Conservation (phyloP, 306 rosid species). For the Casuarina cunninghamiana region DNA sequence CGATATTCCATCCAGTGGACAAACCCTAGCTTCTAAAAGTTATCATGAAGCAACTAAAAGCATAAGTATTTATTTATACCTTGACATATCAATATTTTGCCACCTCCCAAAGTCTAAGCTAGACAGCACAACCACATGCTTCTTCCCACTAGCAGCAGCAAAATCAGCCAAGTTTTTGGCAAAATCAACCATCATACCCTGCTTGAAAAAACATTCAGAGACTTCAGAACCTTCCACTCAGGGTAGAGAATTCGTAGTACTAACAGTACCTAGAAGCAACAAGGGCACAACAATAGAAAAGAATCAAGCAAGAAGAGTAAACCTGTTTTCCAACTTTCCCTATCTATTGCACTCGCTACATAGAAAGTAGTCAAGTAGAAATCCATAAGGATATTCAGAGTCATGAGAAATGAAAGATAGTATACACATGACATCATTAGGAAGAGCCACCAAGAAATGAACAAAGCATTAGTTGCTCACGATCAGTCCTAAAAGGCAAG, state of each 20-base stretch:
- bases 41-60: slow-evolving; percentile 2
- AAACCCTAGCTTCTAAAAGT: slow-evolving; percentile 1
- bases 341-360: neutral
- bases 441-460: neutral
- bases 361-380: too few relatives aligned
- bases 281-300: slow-evolving; percentile 8
- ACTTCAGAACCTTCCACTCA: slow-evolving; percentile 19
- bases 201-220: slow-evolving; percentile 26
- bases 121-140: slow-evolving; percentile 73
- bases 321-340: neutral
- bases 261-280: slow-evolving; percentile 12
- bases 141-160: slow-evolving; percentile 65
- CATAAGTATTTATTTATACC: slow-evolving; percentile 41
- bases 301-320: slow-evolving; percentile 8
- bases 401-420: neutral
- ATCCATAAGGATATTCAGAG: neutral
- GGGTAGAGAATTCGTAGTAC: slow-evolving; percentile 4
- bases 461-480: neutral
- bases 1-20: neutral
- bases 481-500: neutral
- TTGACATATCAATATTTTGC: slow-evolving; percentile 78
- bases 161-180: slow-evolving; percentile 75
- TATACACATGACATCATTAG: neutral
- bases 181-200: slow-evolving; percentile 81
- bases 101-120: slow-evolving; percentile 93